Evolutionary conservation across 1,139 yeast genomes (phyloP), one percentile per base, ranked within the genome.

Genomic region (Zygosaccharomyces pseudobailii): DNA sequence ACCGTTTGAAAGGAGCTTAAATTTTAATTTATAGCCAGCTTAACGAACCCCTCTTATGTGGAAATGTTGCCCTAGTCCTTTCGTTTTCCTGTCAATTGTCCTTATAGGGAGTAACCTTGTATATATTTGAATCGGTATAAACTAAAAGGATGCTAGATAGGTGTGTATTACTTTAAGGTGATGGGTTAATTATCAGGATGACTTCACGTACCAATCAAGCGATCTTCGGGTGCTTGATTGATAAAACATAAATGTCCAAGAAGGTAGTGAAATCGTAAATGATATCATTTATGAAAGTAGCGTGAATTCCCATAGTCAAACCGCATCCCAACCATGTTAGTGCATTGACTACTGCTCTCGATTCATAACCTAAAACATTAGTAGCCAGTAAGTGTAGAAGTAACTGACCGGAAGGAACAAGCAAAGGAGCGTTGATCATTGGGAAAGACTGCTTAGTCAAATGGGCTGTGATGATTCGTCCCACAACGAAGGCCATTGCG

Each of bases 381-480:
- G 68, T 54, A 57, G 74, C 68, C 19, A 77, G n/a, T 32, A 60
- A 56, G 52, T 79, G 74, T 3, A 74, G 48, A 0, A 73, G 36
- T 28, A 82, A 62, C 59, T 88, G 94, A 1, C 70, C 60, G 1
- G 72, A 30, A 19, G 97, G 96, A 27, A 84, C 71, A 42, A 79
- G 71, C 75, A 82, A 76, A 36, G 95, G 88, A 27, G 82, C 76
- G 52, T 87, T 87, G 51, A 76, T 57, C 65, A 73, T 70, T 42
- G 97, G 97, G 73, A 86, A 90, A 3, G 69, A 61, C 62, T 87
- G 95, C 48, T 77, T 69, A 0, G 97, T 88, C 59, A 90, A 79
- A 67, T 90, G 97, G 3, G 89, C 94, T 50, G 87, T 74, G 60
- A 90, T 90, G 57, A 90, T 87, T 63, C 95, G 78, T 4, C 97